A percentile compares a stretch with the other conserved stretches of the same genome.
phyloP scores from a whole-genome alignment of 2,329 filamentous ascomycete species.

The Rachicladosporium sp. region DNA sequence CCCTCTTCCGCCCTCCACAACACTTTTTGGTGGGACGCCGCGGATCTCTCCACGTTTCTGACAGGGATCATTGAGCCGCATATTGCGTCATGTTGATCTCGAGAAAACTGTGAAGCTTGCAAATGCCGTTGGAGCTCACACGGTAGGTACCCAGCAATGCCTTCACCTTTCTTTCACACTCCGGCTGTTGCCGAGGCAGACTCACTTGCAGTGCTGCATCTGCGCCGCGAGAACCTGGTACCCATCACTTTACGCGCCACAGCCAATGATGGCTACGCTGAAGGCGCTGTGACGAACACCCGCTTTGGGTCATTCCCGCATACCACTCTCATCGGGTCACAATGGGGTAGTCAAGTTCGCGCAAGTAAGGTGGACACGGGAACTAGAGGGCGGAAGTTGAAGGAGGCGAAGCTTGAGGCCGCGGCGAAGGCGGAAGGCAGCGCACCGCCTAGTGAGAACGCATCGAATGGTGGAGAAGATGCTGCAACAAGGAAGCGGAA shows the following conservation, averaged over 20 bases:
- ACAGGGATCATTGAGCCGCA: too few relatives aligned
- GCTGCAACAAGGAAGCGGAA: conserved; percentile 28
- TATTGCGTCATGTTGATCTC: too few relatives aligned
- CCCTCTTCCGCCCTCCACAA: too few relatives aligned
- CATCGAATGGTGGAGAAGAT: too few relatives aligned
- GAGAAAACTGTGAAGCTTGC: too few relatives aligned
- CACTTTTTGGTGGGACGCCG: too few relatives aligned
- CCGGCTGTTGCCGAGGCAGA: conserved; percentile 49
- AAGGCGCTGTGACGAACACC: conserved; percentile 59
- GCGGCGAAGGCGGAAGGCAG: conserved; percentile 9
- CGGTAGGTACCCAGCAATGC: not conserved
- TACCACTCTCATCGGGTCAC: conserved; percentile 48
- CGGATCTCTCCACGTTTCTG: too few relatives aligned
- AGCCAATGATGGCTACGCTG: conserved; percentile 29
- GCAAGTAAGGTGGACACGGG: conserved; percentile 86
- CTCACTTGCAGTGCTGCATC: conserved; percentile 68
- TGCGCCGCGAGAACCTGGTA: conserved; percentile 75
- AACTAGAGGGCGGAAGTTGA: conserved; percentile 57
- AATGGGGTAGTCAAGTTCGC: conserved; percentile 85
- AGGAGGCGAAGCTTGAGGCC: conserved; percentile 40
- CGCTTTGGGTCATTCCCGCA: conserved; percentile 68
- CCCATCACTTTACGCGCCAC: conserved; percentile 48
- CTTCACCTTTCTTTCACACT: conserved; percentile 57
- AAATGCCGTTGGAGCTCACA: too few relatives aligned
- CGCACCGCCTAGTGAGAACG: too few relatives aligned